phyloP scores from a whole-genome alignment of 768 basidiomycete species.

The Tylopilus subfusipes region DNA sequence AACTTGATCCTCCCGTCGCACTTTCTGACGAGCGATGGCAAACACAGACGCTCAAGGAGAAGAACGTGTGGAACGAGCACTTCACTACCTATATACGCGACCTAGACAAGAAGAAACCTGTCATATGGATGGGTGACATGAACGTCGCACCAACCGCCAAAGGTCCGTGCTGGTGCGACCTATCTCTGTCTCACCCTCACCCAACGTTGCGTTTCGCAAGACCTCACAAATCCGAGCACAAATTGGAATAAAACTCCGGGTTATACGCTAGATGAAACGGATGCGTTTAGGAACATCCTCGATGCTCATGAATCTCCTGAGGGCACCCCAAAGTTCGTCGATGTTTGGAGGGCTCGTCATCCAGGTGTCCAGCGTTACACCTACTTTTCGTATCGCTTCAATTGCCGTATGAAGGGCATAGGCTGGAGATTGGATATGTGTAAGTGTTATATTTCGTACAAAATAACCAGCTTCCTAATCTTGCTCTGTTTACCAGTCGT shows the following conservation, averaged over 20 bases:
- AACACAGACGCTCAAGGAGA: constrained; percentile 64
- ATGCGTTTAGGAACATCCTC: constrained; percentile 68
- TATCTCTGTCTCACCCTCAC: not conserved
- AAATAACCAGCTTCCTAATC: not conserved
- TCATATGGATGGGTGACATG: constrained; percentile 86
- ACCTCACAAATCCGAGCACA: constrained; percentile 61
- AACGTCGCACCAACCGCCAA: constrained; percentile 80
- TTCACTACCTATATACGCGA: constrained; percentile 71
- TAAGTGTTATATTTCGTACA: constrained; percentile 35
- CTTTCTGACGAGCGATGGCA: not conserved
- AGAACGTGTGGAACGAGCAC: constrained; percentile 76
- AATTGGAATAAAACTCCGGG: constrained; percentile 91
- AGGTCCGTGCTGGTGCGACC: constrained; percentile 38
- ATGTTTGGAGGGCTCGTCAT: constrained; percentile 75
- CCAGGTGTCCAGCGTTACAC: constrained; percentile 72
- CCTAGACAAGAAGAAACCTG: constrained; percentile 74
- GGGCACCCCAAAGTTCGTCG: constrained; percentile 55
- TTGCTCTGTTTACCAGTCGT: constrained; percentile 48
- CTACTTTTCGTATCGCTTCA: constrained; percentile 82
- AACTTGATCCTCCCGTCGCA: not conserved
- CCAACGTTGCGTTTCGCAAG: constrained; percentile 32
- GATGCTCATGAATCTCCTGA: constrained; percentile 40
- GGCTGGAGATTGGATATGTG: constrained; percentile 90
- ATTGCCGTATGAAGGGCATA: constrained; percentile 73
- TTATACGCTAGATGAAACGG: constrained; percentile 79